Evolutionary conservation across 768 basidiomycete genomes (phyloP).

Genomic region (Saitozyma sp.): DNA sequence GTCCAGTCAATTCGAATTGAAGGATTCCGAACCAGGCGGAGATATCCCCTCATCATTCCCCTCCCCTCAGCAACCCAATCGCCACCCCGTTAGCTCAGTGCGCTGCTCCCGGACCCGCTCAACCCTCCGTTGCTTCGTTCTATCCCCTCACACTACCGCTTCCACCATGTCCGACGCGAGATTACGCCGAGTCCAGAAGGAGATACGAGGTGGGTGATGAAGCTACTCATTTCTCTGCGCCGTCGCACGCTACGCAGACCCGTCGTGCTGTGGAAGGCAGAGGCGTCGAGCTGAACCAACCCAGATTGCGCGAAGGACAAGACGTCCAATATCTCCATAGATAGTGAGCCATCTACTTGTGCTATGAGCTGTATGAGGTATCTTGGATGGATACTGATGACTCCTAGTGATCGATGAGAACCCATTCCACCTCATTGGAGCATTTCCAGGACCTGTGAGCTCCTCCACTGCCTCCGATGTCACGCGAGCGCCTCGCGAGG

Average conservation of each 20-base stretch:
- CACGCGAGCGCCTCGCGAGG: no score
- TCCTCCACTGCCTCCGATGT: neutral
- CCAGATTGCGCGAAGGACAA: slow-evolving; percentile 73
- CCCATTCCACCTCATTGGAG: slow-evolving; percentile 86
- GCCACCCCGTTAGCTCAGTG: no score
- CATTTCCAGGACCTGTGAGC: slow-evolving; percentile 77
- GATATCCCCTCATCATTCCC: no score
- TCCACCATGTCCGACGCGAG: slow-evolving; percentile 73
- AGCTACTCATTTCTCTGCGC: neutral
- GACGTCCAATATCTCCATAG: slow-evolving; percentile 79
- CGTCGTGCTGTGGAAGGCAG: neutral
- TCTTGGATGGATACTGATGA: neutral
- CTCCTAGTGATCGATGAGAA: slow-evolving; percentile 73
- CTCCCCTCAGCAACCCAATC: no score
- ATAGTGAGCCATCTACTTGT: slow-evolving; percentile 50
- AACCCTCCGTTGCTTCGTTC: neutral
- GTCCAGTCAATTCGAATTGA: no score
- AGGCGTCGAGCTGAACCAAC: neutral
- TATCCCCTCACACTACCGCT: neutral
- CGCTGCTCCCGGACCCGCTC: no score
- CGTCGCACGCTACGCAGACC: no score
- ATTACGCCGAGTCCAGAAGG: slow-evolving; percentile 86
- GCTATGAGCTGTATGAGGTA: neutral
- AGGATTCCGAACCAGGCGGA: no score
- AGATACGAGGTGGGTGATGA: slow-evolving; percentile 68